A percentile compares a stretch with the other conserved stretches of the same genome.
These are phyloP conservation scores for Claviceps citrina DNA, from an alignment of 2,329 filamentous ascomycete species.

Conservation along the genomic window DNA sequence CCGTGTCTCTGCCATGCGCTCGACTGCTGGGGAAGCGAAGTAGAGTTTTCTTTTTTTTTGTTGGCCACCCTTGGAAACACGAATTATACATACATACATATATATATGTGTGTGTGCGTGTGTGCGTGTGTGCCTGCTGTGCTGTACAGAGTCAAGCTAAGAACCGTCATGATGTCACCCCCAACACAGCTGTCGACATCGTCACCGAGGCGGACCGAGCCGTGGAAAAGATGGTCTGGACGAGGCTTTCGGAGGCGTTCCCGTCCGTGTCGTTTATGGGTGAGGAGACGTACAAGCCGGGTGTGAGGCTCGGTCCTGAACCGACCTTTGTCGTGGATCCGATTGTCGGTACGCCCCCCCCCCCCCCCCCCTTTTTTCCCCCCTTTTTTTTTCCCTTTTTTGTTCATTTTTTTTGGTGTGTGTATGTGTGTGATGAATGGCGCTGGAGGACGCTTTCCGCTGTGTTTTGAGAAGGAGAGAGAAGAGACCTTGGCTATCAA, in stretches of 20 bases:
- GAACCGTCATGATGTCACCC: no score
- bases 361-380: background rate
- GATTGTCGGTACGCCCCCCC: constrained; percentile 44
- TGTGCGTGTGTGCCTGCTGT: no score
- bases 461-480: background rate
- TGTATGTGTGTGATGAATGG: no score
- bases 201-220: constrained; percentile 54
- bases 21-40: background rate
- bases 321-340: constrained; percentile 73
- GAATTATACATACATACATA: no score
- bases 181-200: constrained; percentile 47
- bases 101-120: no score
- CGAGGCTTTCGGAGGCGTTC: constrained; percentile 34
- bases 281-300: constrained; percentile 61
- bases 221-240: constrained; percentile 46
- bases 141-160: no score
- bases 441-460: no score
- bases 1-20: background rate
- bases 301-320: constrained; percentile 42
- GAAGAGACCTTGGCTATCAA: no score
- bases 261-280: constrained; percentile 51
- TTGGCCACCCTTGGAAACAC: no score
- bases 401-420: no score
- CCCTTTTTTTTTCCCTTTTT: background rate
- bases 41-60: no score